Base-by-base conservation (phyloP, 352 stramenopile genomes). In the Phytopythium litorale region DNA sequence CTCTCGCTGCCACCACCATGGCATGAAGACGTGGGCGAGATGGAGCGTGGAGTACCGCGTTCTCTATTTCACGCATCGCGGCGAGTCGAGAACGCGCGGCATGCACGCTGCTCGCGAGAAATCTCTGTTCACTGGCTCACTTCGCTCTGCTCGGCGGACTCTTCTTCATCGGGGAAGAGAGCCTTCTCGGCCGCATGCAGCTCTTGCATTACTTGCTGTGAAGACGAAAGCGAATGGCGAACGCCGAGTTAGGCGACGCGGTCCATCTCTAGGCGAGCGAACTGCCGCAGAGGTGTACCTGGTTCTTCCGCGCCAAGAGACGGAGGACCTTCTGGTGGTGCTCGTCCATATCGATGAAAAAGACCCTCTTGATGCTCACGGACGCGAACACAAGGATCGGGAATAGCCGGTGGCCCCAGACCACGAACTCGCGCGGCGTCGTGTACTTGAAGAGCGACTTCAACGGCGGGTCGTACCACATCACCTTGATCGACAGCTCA, bases 341-440 rank as follows among this genome's bases (percentile, higher is more conserved):
- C 33, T 81, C 68, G 35, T 88, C 77, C 70, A 89, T 57, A 58
- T 91, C 79, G 37, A 91, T 60, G 50, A 74, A 88, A 37, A 83
- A 84, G 9, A 80, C 66, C 19, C 74, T 80, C 56, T 86, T 86
- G 25, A 82, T 72, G 25, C 64, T 72, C 38, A 84, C 64, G 23
- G 62, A 51, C 0, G 72, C 59, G 46, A 87, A 81, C 18, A 69
- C 73, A 8, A 81, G 52, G 35, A 88, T 76, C 3, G 77, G 79
- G 52, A 86, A 82, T 6, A 83, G 65, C 0, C 77, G 75, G 62
- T 89, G 79, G 19, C 67, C 63, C 77, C 79, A 89, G 40, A 81
- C 46, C 46, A 91, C 57, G 53, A 81, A 77, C 64, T 91, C 81
- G 38, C 73, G 72, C 25, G 81, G 81, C 28, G 81, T 91, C 25